Evolutionary conservation across 805 yeast genomes (phyloP).

Genomic region (Cyberlindnera bimundalis): DNA sequence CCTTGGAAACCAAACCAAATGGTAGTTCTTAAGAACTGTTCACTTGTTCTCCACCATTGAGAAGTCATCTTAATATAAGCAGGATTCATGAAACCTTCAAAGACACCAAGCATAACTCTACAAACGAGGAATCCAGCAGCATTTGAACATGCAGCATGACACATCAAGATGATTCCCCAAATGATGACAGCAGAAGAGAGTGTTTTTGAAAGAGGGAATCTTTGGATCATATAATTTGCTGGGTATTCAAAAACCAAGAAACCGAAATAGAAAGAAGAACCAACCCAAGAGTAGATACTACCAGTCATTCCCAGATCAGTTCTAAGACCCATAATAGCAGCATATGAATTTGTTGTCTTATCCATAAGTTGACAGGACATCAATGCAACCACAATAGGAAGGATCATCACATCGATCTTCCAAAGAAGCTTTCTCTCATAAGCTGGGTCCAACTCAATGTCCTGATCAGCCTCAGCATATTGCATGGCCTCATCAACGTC

Average conservation of each 20-base stretch:
- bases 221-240: conserved; percentile 45
- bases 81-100: conserved; percentile 54
- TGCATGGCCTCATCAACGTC: conserved; percentile 41
- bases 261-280: conserved; percentile 61
- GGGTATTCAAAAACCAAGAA: conserved; percentile 57
- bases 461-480: conserved; percentile 25
- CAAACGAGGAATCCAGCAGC: conserved; percentile 39
- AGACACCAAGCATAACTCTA: conserved; percentile 47
- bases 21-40: conserved; percentile 41
- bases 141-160: conserved; percentile 45
- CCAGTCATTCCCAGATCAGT: conserved; percentile 44
- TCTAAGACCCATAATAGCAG: conserved; percentile 50
- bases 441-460: conserved; percentile 11
- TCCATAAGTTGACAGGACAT: conserved; percentile 41
- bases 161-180: conserved; percentile 57
- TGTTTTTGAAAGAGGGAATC: conserved; percentile 52
- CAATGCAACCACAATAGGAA: conserved; percentile 36
- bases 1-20: conserved; percentile 46
- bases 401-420: conserved; percentile 36
- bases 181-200: conserved; percentile 44
- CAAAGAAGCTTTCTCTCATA: conserved; percentile 31
- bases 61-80: conserved; percentile 51
- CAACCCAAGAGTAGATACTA: conserved; percentile 47
- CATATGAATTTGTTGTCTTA: conserved; percentile 36
- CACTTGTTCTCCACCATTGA: conserved; percentile 51